phyloP scores from a whole-genome alignment of 2,329 filamentous ascomycete genomes.

The Penicillium sp. region DNA sequence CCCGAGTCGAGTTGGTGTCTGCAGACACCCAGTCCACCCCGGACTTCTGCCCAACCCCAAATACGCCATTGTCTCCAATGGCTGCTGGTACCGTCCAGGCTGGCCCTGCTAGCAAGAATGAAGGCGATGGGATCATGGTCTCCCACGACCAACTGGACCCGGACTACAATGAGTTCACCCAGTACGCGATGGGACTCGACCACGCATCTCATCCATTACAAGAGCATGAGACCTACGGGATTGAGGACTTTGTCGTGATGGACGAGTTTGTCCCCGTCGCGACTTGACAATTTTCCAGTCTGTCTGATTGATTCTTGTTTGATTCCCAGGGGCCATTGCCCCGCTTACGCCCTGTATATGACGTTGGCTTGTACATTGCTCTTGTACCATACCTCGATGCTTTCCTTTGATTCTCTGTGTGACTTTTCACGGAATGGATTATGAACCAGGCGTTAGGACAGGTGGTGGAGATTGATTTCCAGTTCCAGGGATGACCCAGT shows the following conservation, averaged over 20 bases:
- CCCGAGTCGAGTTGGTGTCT: conserved; percentile 18
- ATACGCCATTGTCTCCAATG: conserved; percentile 27
- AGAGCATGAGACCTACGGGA: conserved; percentile 25
- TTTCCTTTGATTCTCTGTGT: conserved; percentile 2
- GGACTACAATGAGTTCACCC: conserved; percentile 32
- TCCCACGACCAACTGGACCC: conserved; percentile 27
- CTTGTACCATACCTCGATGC: conserved; percentile 13
- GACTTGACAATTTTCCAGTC: conserved; percentile 12
- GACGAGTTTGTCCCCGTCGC: conserved; percentile 30
- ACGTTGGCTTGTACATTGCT: conserved; percentile 18
- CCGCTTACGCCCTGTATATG: conserved; percentile 11
- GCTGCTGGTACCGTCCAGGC: conserved; percentile 9
- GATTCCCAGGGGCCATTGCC: conserved; percentile 8
- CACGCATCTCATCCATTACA: conserved; percentile 15
- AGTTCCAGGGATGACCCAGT: conserved; percentile 3
- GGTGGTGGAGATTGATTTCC: conserved; percentile 2
- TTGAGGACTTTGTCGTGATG: conserved; percentile 31
- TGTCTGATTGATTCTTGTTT: conserved; percentile 15
- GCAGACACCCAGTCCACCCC: conserved; percentile 29
- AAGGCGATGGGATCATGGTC: conserved; percentile 22
- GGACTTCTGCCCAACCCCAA: conserved; percentile 31
- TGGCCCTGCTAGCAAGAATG: conserved; percentile 10
- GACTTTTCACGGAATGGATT: too few relatives aligned
- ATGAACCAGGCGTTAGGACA: conserved; percentile 3
- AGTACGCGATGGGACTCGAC: conserved; percentile 29